Evolutionary conservation across 1,284 basidiomycete species (phyloP).

Genomic region (Phellinidium pouzarii): DNA sequence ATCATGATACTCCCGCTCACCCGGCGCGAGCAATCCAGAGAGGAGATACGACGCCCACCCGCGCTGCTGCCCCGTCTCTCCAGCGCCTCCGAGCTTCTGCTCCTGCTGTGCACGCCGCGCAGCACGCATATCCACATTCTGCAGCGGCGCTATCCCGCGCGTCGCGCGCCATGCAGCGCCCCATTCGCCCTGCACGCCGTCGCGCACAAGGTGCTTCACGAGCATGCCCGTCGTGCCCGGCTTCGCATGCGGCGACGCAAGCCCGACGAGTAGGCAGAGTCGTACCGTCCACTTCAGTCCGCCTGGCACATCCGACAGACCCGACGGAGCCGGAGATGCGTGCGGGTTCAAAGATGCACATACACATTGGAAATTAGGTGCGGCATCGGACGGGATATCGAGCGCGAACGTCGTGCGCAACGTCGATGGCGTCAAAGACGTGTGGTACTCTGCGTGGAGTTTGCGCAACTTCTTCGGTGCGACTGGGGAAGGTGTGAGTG

Average conservation of each 20-base stretch:
- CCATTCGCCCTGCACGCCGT: constrained; percentile 58
- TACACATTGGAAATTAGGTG: constrained; percentile 69
- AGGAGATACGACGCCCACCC: constrained; percentile 52
- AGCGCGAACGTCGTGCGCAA: constrained; percentile 77
- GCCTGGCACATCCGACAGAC: constrained; percentile 31
- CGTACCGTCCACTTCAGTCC: constrained; percentile 85
- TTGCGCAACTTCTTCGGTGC: constrained; percentile 46
- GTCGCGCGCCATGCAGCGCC: constrained; percentile 60
- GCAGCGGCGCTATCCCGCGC: constrained; percentile 51
- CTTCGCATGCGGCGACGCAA: constrained; percentile 41
- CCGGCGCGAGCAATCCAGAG: constrained; percentile 42
- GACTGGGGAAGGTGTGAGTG: constrained; percentile 36
- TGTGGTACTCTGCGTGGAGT: constrained; percentile 78
- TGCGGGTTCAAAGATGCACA: constrained; percentile 23
- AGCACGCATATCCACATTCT: constrained; percentile 25
- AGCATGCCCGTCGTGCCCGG: constrained; percentile 44
- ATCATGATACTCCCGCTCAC: constrained; percentile 49
- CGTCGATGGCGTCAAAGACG: constrained; percentile 64
- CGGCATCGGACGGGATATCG: constrained; percentile 85
- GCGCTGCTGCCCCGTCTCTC: constrained; percentile 25
- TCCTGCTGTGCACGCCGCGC: constrained; percentile 11
- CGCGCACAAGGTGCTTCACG: constrained; percentile 48
- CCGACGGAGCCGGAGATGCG: neutral
- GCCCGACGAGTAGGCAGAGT: constrained; percentile 72
- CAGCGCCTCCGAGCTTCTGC: constrained; percentile 12